Percentiles rank a stretch among this genome's conserved stretches.
These are phyloP conservation scores for Aspergillus sp. DNA, from an alignment of 2,329 filamentous ascomycete genomes.

Conservation along the genomic window DNA sequence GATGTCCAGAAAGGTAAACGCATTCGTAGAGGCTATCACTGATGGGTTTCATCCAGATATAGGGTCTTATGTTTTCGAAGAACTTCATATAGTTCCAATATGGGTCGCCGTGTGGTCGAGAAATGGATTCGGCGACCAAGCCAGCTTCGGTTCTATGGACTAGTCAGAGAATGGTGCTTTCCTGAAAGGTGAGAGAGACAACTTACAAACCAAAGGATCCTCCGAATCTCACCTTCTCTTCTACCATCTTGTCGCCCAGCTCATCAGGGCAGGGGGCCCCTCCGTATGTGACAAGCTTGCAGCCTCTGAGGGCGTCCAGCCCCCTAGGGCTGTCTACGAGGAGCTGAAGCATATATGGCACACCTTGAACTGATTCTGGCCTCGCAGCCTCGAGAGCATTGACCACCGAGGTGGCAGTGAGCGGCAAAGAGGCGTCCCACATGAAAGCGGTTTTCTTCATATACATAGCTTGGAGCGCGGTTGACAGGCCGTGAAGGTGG, in stretches of 20 bases:
- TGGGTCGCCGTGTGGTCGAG: constrained; percentile 37
- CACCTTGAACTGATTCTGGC: constrained; percentile 43
- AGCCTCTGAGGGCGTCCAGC: constrained; percentile 35
- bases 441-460: constrained; percentile 43
- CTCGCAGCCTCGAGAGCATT: constrained; percentile 36
- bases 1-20: constrained; percentile 32
- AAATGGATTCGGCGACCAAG: constrained; percentile 43
- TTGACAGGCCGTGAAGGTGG: constrained; percentile 45
- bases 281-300: constrained; percentile 42
- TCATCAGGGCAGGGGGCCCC: constrained; percentile 46
- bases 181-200: no score
- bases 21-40: constrained; percentile 27
- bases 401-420: constrained; percentile 39
- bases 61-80: constrained; percentile 36
- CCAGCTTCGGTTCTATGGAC: constrained; percentile 44
- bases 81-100: constrained; percentile 46
- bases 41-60: constrained; percentile 41
- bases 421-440: constrained; percentile 41
- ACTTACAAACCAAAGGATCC: constrained; percentile 45
- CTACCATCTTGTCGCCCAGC: constrained; percentile 40
- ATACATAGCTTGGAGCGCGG: constrained; percentile 46
- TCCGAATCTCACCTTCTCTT: constrained; percentile 37
- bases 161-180: constrained; percentile 9
- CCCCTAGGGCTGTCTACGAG: constrained; percentile 39
- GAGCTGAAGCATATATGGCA: constrained; percentile 44